Conservation (phyloP, 345 rosid genomes). For the Syzygium jambos region DNA sequence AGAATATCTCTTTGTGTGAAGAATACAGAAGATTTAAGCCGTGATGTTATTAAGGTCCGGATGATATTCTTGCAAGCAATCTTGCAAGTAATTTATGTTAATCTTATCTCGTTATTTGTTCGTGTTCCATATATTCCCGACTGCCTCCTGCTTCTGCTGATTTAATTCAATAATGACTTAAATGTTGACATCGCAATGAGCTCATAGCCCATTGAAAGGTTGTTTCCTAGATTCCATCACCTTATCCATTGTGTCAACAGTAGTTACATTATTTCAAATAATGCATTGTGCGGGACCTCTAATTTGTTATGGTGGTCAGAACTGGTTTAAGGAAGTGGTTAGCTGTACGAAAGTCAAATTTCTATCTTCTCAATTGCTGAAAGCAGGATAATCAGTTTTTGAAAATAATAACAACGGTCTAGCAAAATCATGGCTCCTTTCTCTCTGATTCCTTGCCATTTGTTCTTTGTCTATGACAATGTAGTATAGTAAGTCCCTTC, state of each 20-base stretch:
- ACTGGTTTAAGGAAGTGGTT: neutral
- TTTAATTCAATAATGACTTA: neutral
- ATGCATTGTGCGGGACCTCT: neutral
- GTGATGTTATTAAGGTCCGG: slow-evolving; percentile 85
- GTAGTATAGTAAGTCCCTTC: neutral
- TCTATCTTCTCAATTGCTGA: neutral
- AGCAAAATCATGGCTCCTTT: neutral
- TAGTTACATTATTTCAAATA: neutral
- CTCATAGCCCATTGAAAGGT: neutral
- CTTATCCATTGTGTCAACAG: neutral
- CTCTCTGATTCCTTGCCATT: neutral
- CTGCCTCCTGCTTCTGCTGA: neutral
- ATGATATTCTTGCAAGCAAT: neutral
- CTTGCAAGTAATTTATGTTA: neutral
- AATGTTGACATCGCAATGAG: neutral
- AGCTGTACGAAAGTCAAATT: neutral
- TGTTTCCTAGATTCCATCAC: neutral
- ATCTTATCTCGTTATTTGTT: neutral
- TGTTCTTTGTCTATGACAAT: neutral
- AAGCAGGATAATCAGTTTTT: neutral
- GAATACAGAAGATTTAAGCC: slow-evolving; percentile 58
- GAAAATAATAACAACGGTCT: neutral
- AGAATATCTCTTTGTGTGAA: slow-evolving; percentile 50
- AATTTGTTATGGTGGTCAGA: neutral
- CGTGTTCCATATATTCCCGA: neutral